Evolutionary conservation across 495 filamentous ascomycete species (phyloP).

Genomic region (Penicillium bovifimosum): DNA sequence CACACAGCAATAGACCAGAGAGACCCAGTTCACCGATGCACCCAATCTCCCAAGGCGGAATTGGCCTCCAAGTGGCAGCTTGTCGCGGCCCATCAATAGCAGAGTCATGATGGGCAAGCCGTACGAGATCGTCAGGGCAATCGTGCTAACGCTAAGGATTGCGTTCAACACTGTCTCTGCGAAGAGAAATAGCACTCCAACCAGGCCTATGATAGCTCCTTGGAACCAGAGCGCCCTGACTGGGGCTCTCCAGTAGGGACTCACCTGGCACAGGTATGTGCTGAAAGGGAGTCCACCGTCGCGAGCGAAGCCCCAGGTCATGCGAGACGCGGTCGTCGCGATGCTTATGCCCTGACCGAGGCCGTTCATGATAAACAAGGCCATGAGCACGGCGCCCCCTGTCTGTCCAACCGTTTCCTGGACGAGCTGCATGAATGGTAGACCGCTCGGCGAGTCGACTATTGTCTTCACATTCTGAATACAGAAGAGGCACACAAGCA

Average conservation of each 20-base stretch:
- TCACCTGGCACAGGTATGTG: constrained; percentile 32
- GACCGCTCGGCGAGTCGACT: constrained; percentile 37
- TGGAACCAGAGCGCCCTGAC: constrained; percentile 40
- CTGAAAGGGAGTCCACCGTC: constrained; percentile 47
- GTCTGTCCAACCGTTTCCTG: constrained; percentile 32
- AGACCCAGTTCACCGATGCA: constrained; percentile 31
- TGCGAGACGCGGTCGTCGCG: constrained; percentile 44
- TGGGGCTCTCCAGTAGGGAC: constrained; percentile 33
- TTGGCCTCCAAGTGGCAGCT: constrained; percentile 32
- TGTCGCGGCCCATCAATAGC: constrained; percentile 35
- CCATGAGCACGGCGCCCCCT: constrained; percentile 32
- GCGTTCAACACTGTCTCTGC: constrained; percentile 41
- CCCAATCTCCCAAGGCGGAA: constrained; percentile 36
- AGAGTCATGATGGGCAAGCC: constrained; percentile 37
- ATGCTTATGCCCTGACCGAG: constrained; percentile 39
- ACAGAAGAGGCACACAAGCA: constrained; percentile 67
- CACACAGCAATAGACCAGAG: constrained; percentile 37
- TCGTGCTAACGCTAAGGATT: constrained; percentile 43
- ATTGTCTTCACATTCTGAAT: constrained; percentile 59
- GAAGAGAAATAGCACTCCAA: constrained; percentile 40
- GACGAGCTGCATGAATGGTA: constrained; percentile 41
- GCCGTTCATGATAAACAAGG: constrained; percentile 42
- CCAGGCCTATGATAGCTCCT: constrained; percentile 34
- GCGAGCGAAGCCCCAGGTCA: constrained; percentile 52
- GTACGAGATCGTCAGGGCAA: constrained; percentile 42